Conservation (phyloP, 306 rosid genomes). For the Acacia melanoxylon region DNA sequence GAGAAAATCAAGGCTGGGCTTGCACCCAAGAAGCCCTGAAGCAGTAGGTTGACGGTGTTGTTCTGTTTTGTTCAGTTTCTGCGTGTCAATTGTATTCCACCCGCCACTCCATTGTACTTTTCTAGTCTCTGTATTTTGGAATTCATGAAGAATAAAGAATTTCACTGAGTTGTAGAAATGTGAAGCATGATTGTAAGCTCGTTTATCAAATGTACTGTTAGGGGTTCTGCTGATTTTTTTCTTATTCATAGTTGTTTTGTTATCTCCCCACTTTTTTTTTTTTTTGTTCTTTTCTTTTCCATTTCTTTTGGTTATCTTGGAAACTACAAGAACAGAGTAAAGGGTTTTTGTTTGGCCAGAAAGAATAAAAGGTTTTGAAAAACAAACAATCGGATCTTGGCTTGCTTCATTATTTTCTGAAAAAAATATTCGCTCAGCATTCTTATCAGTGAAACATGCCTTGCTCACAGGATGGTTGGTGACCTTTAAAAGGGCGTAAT, state of each 20-base stretch:
- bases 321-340: too few species aligned
- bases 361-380: too few species aligned
- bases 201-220: not conserved
- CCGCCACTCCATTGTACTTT: not conserved
- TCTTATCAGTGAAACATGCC: not conserved
- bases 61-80: not conserved
- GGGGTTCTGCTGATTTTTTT: not conserved
- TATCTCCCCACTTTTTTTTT: too few species aligned
- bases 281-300: too few species aligned
- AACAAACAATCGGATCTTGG: not conserved
- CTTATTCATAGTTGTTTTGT: not conserved
- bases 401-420: not conserved
- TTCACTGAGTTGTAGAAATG: not conserved
- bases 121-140: not conserved
- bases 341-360: too few species aligned
- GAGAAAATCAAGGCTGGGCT: slow-evolving; percentile 64
- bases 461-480: not conserved
- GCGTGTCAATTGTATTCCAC: too few species aligned
- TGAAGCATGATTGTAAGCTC: slow-evolving; percentile 13
- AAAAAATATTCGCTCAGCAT: not conserved
- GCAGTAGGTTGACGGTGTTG: not conserved
- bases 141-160: not conserved
- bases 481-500: not conserved
- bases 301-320: not conserved
- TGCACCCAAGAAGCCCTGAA: slow-evolving; percentile 59